phyloP scores from a whole-genome alignment of 78 protist genomes.

The Dictyostelium intermedium region DNA sequence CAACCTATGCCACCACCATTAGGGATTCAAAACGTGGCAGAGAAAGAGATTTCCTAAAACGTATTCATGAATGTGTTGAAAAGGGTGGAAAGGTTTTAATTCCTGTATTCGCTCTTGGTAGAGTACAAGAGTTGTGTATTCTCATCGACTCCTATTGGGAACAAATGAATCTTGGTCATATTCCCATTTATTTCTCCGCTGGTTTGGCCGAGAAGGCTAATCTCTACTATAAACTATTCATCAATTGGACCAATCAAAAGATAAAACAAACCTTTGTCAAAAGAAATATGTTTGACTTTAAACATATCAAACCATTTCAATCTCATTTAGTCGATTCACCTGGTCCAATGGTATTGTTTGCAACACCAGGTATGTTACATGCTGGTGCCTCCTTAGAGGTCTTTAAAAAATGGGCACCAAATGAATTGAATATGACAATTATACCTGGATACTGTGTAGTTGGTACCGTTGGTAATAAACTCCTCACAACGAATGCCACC shows the following conservation, averaged over 20 bases:
- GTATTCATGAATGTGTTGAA: slow-evolving; percentile 89
- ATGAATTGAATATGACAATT: slow-evolving; percentile 91
- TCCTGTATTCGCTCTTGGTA: slow-evolving; percentile 98
- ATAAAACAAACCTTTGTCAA: slow-evolving; percentile 89
- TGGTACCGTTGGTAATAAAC: slow-evolving; percentile 96
- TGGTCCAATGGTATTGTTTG: slow-evolving; percentile 95
- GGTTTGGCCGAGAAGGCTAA: slow-evolving; percentile 92
- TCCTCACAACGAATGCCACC: neutral
- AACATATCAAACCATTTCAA: slow-evolving; percentile 87
- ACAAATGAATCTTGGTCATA: slow-evolving; percentile 85
- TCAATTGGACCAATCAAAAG: slow-evolving; percentile 95
- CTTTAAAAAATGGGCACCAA: slow-evolving; percentile 91
- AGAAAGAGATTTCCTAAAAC: slow-evolving; percentile 94
- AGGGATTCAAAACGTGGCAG: slow-evolving; percentile 94
- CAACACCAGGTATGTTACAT: slow-evolving; percentile 99
- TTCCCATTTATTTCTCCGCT: slow-evolving; percentile 93
- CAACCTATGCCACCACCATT: slow-evolving; percentile 96
- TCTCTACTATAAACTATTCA: slow-evolving; percentile 93
- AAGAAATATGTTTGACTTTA: slow-evolving; percentile 92
- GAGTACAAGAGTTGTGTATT: slow-evolving; percentile 98
- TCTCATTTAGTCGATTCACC: slow-evolving; percentile 39
- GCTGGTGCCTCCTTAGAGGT: slow-evolving; percentile 92
- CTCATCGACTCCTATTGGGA: slow-evolving; percentile 97
- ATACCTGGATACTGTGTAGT: slow-evolving; percentile 97
- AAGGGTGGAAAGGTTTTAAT: slow-evolving; percentile 94